Conservation (phyloP, 2,329 filamentous ascomycete genomes). For the Sporothrix inflata region DNA sequence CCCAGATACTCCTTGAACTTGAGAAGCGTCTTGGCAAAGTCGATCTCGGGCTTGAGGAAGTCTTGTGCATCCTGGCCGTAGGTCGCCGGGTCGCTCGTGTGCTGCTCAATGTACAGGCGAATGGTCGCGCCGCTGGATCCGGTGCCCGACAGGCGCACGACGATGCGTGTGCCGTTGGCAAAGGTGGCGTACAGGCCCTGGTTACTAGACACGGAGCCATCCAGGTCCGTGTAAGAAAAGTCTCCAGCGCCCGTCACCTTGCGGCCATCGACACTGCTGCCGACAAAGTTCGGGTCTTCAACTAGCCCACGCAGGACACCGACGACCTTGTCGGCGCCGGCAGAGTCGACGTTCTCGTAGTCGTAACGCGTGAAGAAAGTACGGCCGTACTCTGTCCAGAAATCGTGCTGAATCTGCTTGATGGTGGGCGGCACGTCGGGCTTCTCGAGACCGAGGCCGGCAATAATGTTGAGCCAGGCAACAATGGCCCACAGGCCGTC, state of each 20-base stretch:
- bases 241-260: slow-evolving; percentile 90
- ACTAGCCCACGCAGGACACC: slow-evolving; percentile 79
- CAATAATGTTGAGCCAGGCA: slow-evolving; percentile 98
- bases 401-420: slow-evolving; percentile 92
- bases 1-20: slow-evolving; percentile 94
- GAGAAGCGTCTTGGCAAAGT: slow-evolving; percentile 80
- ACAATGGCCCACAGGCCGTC: slow-evolving; percentile 97
- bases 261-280: slow-evolving; percentile 74
- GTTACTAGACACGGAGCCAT: slow-evolving; percentile 92
- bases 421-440: slow-evolving; percentile 85
- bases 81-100: slow-evolving; percentile 78
- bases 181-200: slow-evolving; percentile 96
- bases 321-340: slow-evolving; percentile 88
- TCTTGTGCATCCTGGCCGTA: slow-evolving; percentile 86
- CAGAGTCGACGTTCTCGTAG: slow-evolving; percentile 92
- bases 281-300: slow-evolving; percentile 73
- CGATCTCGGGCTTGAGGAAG: slow-evolving; percentile 88
- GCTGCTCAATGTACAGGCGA: slow-evolving; percentile 94
- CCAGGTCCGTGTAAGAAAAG: slow-evolving; percentile 98
- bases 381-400: slow-evolving; percentile 94
- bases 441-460: slow-evolving; percentile 83
- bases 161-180: slow-evolving; percentile 90
- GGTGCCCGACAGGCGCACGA: slow-evolving; percentile 92
- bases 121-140: slow-evolving; percentile 96
- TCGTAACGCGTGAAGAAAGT: slow-evolving; percentile 99